These are phyloP conservation scores for Leptomonas pyrrhocoris DNA, from an alignment of 208 protist genomes.

Conservation along the genomic window DNA sequence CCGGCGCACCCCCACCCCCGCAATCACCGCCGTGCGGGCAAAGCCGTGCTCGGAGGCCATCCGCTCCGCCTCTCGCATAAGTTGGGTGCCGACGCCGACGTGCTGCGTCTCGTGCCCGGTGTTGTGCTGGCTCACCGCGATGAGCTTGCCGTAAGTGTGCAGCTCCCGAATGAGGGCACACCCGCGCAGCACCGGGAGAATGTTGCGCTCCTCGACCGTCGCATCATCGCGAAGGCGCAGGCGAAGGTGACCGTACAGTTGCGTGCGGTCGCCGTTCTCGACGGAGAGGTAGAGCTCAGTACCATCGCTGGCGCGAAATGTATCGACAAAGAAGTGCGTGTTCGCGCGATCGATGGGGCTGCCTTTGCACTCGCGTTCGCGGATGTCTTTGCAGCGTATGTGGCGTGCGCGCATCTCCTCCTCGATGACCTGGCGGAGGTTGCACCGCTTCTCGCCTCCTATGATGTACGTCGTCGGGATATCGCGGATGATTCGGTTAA, in stretches of 20 bases:
- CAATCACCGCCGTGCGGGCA: constrained; percentile 95
- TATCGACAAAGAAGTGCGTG: constrained; percentile 68
- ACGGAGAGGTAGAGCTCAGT: constrained; percentile 89
- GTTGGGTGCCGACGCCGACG: constrained; percentile 96
- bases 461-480: constrained; percentile 99
- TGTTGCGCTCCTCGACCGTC: constrained; percentile 40
- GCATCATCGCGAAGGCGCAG: constrained; percentile 83
- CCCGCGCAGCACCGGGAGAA: constrained; percentile 91
- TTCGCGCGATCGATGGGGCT: constrained; percentile 60
- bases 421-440: constrained; percentile 98
- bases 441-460: constrained; percentile 96
- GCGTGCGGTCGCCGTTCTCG: constrained; percentile 75
- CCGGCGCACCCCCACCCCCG: constrained; percentile 97
- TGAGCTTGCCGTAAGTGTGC: constrained; percentile 95
- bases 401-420: constrained; percentile 92
- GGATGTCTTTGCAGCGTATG: constrained; percentile 94
- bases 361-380: constrained; percentile 94
- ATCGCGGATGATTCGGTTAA: constrained; percentile 99
- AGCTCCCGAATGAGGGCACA: constrained; percentile 98
- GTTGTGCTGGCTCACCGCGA: constrained; percentile 73
- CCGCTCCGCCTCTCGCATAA: constrained; percentile 98
- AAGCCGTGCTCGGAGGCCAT: constrained; percentile 94
- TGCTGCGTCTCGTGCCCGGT: constrained; percentile 96
- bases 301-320: constrained; percentile 81
- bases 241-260: constrained; percentile 89